These are phyloP conservation scores for Trifolium repens DNA, from an alignment of 306 rosid genomes.

Conservation along the genomic window DNA sequence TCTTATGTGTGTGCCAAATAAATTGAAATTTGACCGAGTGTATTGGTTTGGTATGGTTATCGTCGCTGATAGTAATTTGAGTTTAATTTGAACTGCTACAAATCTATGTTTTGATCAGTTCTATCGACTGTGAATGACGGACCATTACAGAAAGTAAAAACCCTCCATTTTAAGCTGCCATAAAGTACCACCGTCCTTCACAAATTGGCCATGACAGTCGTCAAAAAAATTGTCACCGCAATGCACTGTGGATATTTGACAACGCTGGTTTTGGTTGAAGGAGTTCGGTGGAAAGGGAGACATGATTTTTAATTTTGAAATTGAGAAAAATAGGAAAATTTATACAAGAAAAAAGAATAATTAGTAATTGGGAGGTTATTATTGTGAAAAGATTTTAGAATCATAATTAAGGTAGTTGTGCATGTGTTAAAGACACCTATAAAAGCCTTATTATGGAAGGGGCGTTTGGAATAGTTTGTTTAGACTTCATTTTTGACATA, in stretches of 20 bases:
- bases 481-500: not conserved
- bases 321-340: not conserved
- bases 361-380: no score
- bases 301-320: not conserved
- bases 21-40: no score
- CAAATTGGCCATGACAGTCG: not conserved
- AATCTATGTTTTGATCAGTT: not conserved
- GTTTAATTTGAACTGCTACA: not conserved
- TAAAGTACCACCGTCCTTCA: not conserved
- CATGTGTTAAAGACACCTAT: not conserved
- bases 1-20: not conserved
- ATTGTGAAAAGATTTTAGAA: not conserved
- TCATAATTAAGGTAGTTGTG: not conserved
- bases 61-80: not conserved
- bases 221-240: not conserved
- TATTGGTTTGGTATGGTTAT: not conserved
- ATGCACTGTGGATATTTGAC: not conserved
- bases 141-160: not conserved
- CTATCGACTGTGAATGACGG: not conserved
- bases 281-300: not conserved
- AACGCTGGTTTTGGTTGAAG: not conserved
- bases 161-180: not conserved
- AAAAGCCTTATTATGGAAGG: not conserved
- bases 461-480: not conserved
- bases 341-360: no score